Conservation (phyloP, 768 basidiomycete species). For the Lactarius tabidus region DNA sequence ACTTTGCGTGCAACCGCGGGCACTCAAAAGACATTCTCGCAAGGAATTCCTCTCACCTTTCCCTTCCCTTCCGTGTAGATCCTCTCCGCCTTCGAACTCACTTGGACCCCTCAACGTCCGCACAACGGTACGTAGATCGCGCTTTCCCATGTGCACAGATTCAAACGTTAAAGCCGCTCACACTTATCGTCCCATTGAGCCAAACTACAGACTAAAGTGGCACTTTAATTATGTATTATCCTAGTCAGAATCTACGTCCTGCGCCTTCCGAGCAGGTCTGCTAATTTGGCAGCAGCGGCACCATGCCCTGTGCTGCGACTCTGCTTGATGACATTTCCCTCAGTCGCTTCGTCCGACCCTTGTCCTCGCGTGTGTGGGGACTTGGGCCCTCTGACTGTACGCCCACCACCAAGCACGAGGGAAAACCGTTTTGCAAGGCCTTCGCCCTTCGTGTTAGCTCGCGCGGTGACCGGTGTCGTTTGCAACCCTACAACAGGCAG, state of each 20-base stretch:
- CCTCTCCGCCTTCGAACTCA: too few species aligned
- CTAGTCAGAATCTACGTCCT: neutral
- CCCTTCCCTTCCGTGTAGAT: too few species aligned
- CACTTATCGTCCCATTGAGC: neutral
- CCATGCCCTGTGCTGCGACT: slow-evolving; percentile 33
- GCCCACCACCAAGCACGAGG: slow-evolving; percentile 47
- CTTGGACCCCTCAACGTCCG: too few species aligned
- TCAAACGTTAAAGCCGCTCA: too few species aligned
- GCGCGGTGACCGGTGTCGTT: slow-evolving; percentile 63
- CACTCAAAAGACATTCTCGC: too few species aligned
- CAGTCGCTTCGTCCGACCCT: slow-evolving; percentile 14
- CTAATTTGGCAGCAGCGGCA: slow-evolving; percentile 51
- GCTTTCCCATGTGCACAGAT: too few species aligned
- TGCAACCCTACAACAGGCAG: slow-evolving; percentile 74
- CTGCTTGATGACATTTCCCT: slow-evolving; percentile 23
- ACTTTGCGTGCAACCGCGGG: too few species aligned
- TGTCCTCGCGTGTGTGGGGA: slow-evolving; percentile 1
- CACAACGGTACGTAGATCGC: too few species aligned
- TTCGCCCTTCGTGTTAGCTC: slow-evolving; percentile 38
- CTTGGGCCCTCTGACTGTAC: slow-evolving; percentile 11
- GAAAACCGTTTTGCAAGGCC: slow-evolving; percentile 53
- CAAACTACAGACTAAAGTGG: slow-evolving; percentile 1
- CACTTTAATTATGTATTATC: neutral
- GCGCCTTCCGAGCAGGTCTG: slow-evolving; percentile 46
- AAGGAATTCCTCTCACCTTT: too few species aligned